Base-by-base conservation (phyloP, 768 basidiomycete species). In the Tulasnella sp. region DNA sequence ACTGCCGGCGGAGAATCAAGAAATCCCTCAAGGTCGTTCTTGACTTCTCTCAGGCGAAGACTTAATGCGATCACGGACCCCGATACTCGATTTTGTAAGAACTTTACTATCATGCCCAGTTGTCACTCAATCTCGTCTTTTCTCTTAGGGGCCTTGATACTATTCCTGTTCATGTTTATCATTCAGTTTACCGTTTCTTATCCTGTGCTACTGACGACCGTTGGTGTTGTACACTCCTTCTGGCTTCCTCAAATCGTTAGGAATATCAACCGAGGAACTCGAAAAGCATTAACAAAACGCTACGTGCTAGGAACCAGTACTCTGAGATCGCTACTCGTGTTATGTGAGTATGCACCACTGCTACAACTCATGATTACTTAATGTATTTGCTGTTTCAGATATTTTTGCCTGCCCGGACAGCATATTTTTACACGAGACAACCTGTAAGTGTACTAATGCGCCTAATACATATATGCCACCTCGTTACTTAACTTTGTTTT, bases 211-310 rank as follows among this genome's bases (percentile, higher is more conserved):
- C 69, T 85, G 58, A 56, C 81, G 15, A 77, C 83, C 56, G 72
- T 91, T 29, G 74, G 70, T 8, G 62, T 69, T 24, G 73, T 86
- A 50, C 89, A 92, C 64, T 81, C 81, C 5, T 72, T 91, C 59
- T 95, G 90, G 90, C 58, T 82, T 4, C 81, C 86, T 3, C 90
- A 92, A 64, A 87, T 95, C 42, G 69, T 81, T 47, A 72, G 90
- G 20, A 83, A 87, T 13, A 77, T 73, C 13, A 72, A 74, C 19
- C 74, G 84, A 20, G 83, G 81, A 7, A 72, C 85, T 53, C 71
- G 73, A 6, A 81, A 81, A 60, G 83, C 81, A 0, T 61, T 93
- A 37, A 68, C 73, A 6, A 69, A 66, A 39, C 76, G 79, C 58
- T 93, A 92, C 58, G 61, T 92, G 19, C 46, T 92, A 7, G 89